phyloP scores from a whole-genome alignment of 495 filamentous ascomycete genomes.

The Aspergillus hancockii region DNA sequence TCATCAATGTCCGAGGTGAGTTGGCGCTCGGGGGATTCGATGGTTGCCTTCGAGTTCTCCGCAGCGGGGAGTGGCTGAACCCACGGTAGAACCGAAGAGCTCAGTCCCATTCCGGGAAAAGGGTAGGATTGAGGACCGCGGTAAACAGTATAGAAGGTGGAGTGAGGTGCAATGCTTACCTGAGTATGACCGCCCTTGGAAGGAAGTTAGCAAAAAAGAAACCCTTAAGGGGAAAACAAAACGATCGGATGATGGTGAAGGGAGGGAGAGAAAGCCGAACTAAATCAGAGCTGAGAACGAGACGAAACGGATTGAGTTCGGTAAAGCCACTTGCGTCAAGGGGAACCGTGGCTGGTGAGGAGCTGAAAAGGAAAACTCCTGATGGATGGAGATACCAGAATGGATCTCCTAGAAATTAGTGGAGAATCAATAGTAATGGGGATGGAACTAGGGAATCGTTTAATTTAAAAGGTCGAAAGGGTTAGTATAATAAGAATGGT shows the following conservation, averaged over 20 bases:
- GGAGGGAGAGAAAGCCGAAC: constrained; percentile 7
- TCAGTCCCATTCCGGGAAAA: constrained; percentile 7
- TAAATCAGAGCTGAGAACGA: constrained; percentile 4
- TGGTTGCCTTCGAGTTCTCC: constrained; percentile 24
- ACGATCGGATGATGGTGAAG: constrained; percentile 2
- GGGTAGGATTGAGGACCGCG: constrained; percentile 9
- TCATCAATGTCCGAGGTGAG: constrained; percentile 11
- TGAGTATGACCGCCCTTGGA: neutral
- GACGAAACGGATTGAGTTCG: constrained; percentile 13
- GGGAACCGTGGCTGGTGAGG: constrained; percentile 25
- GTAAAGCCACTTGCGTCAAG: constrained; percentile 36
- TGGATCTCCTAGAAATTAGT: neutral
- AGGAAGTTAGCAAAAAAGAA: neutral
- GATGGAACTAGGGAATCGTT: neutral
- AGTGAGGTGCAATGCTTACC: constrained; percentile 4
- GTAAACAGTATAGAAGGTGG: neutral
- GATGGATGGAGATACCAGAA: neutral
- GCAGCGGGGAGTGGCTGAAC: constrained; percentile 26
- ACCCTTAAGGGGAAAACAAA: neutral
- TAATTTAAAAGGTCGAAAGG: neutral
- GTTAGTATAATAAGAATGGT: neutral
- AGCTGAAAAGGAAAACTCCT: constrained; percentile 2
- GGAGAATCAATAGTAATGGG: neutral
- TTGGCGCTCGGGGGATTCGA: constrained; percentile 14
- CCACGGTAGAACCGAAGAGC: constrained; percentile 7